phyloP scores from a whole-genome alignment of 805 yeast genomes.

The Isabelozyma pseudorhagii region DNA sequence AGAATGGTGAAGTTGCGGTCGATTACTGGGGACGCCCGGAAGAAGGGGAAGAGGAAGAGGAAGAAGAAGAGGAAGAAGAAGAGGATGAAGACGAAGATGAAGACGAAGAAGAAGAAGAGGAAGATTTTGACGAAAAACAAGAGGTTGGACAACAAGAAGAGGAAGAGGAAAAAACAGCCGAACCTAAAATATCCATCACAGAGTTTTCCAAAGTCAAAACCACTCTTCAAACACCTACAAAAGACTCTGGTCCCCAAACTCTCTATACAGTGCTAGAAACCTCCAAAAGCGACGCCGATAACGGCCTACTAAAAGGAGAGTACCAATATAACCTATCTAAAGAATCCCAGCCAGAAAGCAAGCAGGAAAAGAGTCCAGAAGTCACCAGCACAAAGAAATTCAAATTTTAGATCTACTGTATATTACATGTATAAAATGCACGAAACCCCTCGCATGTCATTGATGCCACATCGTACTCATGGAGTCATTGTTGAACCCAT shows the following conservation, averaged over 20 bases:
- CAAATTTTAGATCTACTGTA: neutral
- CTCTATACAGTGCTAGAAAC: slow-evolving; percentile 22
- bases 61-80: slow-evolving; percentile 40
- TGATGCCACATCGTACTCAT: neutral
- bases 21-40: slow-evolving; percentile 35
- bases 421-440: too few species aligned
- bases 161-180: slow-evolving; percentile 48
- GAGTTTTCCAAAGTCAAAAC: slow-evolving; percentile 7
- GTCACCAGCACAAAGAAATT: neutral
- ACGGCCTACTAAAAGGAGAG: slow-evolving; percentile 8
- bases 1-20: slow-evolving; percentile 6
- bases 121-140: slow-evolving; percentile 5
- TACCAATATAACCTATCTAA: slow-evolving; percentile 9
- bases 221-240: neutral
- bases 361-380: slow-evolving; percentile 1
- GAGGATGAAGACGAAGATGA: slow-evolving; percentile 57
- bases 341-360: neutral
- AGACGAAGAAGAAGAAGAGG: slow-evolving; percentile 29
- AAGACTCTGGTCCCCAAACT: slow-evolving; percentile 3
- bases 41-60: slow-evolving; percentile 25
- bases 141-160: slow-evolving; percentile 43
- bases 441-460: neutral
- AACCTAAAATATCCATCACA: slow-evolving; percentile 5
- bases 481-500: slow-evolving; percentile 3
- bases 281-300: slow-evolving; percentile 2